Evolutionary conservation across 2,329 filamentous ascomycete genomes (phyloP).

Genomic region (Diaporthe nobilis): DNA sequence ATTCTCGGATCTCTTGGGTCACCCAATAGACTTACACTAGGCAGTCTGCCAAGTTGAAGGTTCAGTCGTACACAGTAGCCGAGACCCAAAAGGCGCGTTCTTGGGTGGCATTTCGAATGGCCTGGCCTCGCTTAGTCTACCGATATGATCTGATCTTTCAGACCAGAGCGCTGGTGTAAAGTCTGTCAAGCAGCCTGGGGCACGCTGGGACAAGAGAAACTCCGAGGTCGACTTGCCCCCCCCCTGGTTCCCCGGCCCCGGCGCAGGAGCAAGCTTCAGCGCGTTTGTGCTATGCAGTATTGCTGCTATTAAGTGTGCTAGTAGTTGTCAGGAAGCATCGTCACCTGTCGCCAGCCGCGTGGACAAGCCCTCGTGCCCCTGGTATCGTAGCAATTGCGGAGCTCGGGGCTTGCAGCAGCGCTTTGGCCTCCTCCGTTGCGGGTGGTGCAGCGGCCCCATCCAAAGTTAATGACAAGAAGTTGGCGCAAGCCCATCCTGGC

Average conservation of each 20-base stretch:
- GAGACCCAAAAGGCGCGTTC: background rate
- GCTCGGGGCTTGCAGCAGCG: constrained; percentile 7
- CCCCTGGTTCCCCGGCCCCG: background rate
- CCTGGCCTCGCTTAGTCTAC: constrained; percentile 10
- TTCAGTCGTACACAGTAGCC: constrained; percentile 21
- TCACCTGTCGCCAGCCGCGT: constrained; percentile 12
- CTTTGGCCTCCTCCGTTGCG: constrained; percentile 23
- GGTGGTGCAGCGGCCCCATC: constrained; percentile 14
- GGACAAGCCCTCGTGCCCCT: background rate
- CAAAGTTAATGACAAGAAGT: constrained; percentile 15
- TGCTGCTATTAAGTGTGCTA: background rate
- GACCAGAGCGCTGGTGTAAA: constrained; percentile 17
- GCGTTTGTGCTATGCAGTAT: background rate
- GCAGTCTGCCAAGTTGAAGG: constrained; percentile 7
- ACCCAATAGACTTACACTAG: constrained; percentile 1
- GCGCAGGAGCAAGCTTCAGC: background rate
- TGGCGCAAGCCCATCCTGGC: constrained; percentile 20
- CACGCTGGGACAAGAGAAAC: constrained; percentile 28
- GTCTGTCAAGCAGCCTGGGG: background rate
- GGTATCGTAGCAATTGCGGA: constrained; percentile 2
- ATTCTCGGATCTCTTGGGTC: background rate
- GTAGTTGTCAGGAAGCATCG: background rate
- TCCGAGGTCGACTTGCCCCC: constrained; percentile 19
- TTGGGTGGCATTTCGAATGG: constrained; percentile 13
- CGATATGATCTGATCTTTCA: constrained; percentile 25